These are phyloP conservation scores for Mrakia gelida DNA, from an alignment of 768 basidiomycete species.

Conservation along the genomic window DNA sequence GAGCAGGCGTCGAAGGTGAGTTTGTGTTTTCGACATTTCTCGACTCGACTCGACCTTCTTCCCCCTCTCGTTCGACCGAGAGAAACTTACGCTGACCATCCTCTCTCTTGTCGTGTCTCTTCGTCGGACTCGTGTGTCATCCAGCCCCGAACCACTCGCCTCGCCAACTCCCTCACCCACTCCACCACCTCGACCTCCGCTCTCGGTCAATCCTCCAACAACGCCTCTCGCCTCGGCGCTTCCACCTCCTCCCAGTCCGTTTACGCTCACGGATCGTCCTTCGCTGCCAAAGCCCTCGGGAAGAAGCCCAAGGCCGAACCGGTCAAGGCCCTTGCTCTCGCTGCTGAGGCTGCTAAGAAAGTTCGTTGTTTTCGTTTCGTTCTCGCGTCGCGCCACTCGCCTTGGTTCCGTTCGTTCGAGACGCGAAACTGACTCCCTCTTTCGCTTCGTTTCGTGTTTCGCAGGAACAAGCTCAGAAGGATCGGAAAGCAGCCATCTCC, in stretches of 20 bases:
- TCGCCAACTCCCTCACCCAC: conserved; percentile 7
- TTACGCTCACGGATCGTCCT: conserved; percentile 18
- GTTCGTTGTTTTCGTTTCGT: conserved; percentile 48
- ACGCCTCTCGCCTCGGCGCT: conserved; percentile 14
- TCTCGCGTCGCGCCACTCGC: not conserved
- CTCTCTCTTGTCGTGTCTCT: too few species aligned
- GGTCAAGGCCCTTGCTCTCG: conserved; percentile 74
- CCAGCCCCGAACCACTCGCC: conserved; percentile 2
- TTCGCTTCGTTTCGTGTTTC: not conserved
- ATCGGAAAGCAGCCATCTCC: conserved; percentile 66
- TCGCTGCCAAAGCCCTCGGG: conserved; percentile 26
- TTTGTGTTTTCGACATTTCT: too few species aligned
- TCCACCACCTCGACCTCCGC: not conserved
- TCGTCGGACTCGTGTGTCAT: too few species aligned
- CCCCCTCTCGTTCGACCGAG: too few species aligned
- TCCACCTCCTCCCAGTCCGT: conserved; percentile 21
- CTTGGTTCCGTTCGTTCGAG: not conserved
- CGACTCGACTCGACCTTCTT: too few species aligned
- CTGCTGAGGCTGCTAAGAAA: conserved; percentile 81
- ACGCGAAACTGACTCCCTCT: conserved; percentile 4
- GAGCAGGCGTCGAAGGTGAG: not conserved
- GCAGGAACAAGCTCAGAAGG: conserved; percentile 84
- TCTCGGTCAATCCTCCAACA: not conserved
- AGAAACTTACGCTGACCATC: too few species aligned
- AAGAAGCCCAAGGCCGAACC: conserved; percentile 29